Evolutionary conservation across 192 early-diverging fungal genomes (phyloP).

Genomic region (Coemansia sp.): DNA sequence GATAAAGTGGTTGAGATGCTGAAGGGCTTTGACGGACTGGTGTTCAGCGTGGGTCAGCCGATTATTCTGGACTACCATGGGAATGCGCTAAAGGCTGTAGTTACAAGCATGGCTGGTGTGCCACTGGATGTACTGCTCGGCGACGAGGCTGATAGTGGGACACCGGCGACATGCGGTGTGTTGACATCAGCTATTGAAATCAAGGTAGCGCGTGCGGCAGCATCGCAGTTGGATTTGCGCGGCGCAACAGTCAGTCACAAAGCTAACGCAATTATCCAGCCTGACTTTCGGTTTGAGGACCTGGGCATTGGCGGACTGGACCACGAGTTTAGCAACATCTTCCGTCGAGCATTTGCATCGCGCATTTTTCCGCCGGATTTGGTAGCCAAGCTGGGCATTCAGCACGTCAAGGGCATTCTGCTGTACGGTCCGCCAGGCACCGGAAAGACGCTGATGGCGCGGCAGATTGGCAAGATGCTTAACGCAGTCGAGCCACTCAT

Average conservation of each 20-base stretch:
- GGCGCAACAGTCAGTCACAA: constrained; percentile 59
- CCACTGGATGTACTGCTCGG: constrained; percentile 46
- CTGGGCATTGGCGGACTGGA: constrained; percentile 98
- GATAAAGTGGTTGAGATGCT: constrained; percentile 72
- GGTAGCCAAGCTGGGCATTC: constrained; percentile 94
- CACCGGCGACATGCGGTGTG: constrained; percentile 56
- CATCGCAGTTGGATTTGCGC: constrained; percentile 75
- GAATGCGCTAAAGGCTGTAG: constrained; percentile 57
- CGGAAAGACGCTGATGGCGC: constrained; percentile 96
- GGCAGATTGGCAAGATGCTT: constrained; percentile 99
- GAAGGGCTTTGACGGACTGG: constrained; percentile 62
- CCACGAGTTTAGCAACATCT: constrained; percentile 89
- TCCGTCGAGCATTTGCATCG: constrained; percentile 95
- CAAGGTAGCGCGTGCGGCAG: constrained; percentile 66
- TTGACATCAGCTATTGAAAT: constrained; percentile 71
- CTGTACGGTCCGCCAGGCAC: constrained; percentile 94
- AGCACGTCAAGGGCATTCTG: constrained; percentile 94
- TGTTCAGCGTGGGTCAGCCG: constrained; percentile 75
- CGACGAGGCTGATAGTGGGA: constrained; percentile 2
- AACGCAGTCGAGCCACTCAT: constrained; percentile 92
- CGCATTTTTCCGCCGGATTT: constrained; percentile 92
- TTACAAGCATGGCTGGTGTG: constrained; percentile 46
- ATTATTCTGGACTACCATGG: constrained; percentile 85
- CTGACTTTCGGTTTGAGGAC: constrained; percentile 96
- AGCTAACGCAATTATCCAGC: constrained; percentile 80